A percentile compares a stretch with the other conserved stretches of the same genome.
Conservation (phyloP, 2,329 filamentous ascomycete genomes). For the Biscogniauxia mediterranea region DNA sequence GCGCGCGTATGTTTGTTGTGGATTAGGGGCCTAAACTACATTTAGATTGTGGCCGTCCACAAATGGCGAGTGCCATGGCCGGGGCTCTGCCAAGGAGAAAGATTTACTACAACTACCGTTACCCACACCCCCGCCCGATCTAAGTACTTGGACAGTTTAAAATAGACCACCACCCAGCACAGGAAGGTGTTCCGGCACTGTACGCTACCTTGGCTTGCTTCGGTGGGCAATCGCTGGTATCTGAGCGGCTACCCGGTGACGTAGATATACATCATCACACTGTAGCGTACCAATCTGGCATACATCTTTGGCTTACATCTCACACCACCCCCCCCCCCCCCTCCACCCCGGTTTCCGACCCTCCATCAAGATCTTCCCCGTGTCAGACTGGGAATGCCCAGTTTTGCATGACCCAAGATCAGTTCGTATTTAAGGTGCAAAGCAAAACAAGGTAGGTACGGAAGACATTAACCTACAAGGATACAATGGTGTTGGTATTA, state of each 20-base stretch:
- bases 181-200: too few species aligned
- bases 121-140: background rate
- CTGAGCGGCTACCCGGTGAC: background rate
- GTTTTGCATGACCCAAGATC: background rate
- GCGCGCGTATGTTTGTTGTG: too few species aligned
- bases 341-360: background rate
- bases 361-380: background rate
- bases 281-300: background rate
- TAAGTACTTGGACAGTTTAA: background rate
- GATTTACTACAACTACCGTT: background rate
- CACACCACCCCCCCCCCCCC: background rate
- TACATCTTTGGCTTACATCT: background rate
- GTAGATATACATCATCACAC: background rate
- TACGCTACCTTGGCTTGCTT: too few species aligned
- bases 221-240: too few species aligned
- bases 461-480: too few species aligned
- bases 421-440: background rate
- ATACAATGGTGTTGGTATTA: conserved; percentile 3
- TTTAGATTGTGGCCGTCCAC: background rate
- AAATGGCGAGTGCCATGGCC: background rate
- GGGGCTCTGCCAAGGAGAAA: background rate
- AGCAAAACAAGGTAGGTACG: conserved; percentile 3
- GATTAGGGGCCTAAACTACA: too few species aligned
- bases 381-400: background rate
- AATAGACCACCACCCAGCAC: background rate